Evolutionary conservation across 176 grass and related monocot species (phyloP).

Genomic region (Pontederia paniculata): DNA sequence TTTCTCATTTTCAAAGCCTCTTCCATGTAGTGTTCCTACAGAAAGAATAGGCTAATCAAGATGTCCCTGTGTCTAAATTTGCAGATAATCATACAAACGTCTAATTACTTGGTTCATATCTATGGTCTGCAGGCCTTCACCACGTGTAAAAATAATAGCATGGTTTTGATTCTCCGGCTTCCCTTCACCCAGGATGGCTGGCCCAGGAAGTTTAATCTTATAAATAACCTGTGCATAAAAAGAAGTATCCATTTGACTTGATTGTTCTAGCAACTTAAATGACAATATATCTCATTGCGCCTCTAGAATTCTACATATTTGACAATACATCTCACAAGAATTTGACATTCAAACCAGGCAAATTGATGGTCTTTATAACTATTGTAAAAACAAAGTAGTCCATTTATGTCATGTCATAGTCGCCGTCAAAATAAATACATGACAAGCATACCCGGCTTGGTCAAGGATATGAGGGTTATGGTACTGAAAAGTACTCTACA

Average conservation of each 20-base stretch:
- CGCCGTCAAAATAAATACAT: too few species aligned
- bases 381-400: too few species aligned
- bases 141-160: conserved; percentile 93
- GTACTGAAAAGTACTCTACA: too few species aligned
- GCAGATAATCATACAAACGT: conserved; percentile 6
- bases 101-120: conserved; percentile 91
- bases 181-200: conserved; percentile 82
- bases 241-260: neutral
- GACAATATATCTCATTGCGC: too few species aligned
- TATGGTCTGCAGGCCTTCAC: conserved; percentile 90
- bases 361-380: too few species aligned
- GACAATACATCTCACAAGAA: too few species aligned
- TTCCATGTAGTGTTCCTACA: conserved; percentile 96
- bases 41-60: neutral
- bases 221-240: conserved; percentile 62
- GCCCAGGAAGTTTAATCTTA: conserved; percentile 90
- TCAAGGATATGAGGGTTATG: too few species aligned
- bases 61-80: conserved; percentile 16
- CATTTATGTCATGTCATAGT: too few species aligned
- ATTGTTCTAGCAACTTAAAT: too few species aligned
- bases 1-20: conserved; percentile 98
- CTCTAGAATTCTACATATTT: too few species aligned
- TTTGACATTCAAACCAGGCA: too few species aligned
- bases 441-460: too few species aligned
- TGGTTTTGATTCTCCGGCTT: conserved; percentile 99